Base-by-base conservation (phyloP, 139 green algal genomes). In the Chlamydomonas eustigma region DNA sequence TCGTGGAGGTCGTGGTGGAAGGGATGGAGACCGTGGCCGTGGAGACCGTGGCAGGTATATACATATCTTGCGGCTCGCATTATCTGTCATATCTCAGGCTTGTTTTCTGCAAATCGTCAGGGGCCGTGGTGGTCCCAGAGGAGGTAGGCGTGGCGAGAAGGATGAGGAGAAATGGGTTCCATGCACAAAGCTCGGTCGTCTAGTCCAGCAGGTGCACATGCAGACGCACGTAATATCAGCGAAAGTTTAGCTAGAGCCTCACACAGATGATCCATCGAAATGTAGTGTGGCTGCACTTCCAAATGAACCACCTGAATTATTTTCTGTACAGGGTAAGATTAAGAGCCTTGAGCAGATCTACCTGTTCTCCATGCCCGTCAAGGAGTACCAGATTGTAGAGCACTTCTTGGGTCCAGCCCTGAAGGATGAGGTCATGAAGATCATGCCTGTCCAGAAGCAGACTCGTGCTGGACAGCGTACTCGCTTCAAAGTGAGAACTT, bases 371-470 rank as follows among this genome's bases (percentile, higher is more conserved):
- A 90, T 99, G 84, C 95, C 96, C 37, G 92, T 99, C 39, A 99
- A 99, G 91, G 93, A 97, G 91, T 96, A 96, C 76, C 92, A 97
- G 85, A 97, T 97, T 74, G 90, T 97, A 3, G 93, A 97, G 79
- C 81, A 84, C 85, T 97, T 97, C 87, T 78, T 97, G 74, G 88
- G 89, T 76, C 51, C 80, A 4, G 76, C 88, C 0, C 88, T 97
- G 50, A 96, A 97, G 88, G 91, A 96, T 77, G 92, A 98, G 88
- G 94, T 98, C 22, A 98, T 99, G 96, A 98, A 99, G 92, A 99
- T 99, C 81, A 99, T 99, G 96, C 96, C 96, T 38, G 96, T 99
- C 79, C 96, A 99, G 91, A 99, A 99, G 93, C 96, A 99, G 91
- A 99, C 96, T 6, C 93, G 96, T 63, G 96, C 96, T 37, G 96